phyloP scores from a whole-genome alignment of 345 rosid species.

The Syzygium aromaticum region DNA sequence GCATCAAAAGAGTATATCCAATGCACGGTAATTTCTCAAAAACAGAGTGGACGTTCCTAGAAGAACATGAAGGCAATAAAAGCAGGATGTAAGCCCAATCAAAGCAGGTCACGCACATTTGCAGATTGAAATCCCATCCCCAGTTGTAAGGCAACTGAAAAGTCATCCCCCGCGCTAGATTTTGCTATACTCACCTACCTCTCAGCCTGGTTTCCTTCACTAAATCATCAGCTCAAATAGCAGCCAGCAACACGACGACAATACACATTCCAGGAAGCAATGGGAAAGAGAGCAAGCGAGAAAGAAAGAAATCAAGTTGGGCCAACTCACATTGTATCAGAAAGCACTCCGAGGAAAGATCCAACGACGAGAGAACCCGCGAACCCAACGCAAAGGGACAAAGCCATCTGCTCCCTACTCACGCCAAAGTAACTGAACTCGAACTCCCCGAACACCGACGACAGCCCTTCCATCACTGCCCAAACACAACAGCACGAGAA shows the following conservation, averaged over 20 bases:
- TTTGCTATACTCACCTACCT: background rate
- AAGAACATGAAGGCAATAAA: background rate
- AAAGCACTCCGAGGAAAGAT: slow-evolving; percentile 53
- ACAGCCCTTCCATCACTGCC: slow-evolving; percentile 66
- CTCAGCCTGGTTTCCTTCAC: background rate
- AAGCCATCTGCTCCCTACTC: slow-evolving; percentile 44
- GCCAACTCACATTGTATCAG: slow-evolving; percentile 63
- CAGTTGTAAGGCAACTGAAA: background rate
- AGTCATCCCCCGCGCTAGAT: background rate
- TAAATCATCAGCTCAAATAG: background rate
- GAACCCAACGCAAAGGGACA: slow-evolving; percentile 45
- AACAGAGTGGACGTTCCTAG: background rate
- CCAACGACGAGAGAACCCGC: slow-evolving; percentile 50
- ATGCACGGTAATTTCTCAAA: background rate
- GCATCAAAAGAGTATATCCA: background rate
- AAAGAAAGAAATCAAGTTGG: no score
- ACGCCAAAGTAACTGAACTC: slow-evolving; percentile 37
- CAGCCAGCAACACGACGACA: background rate
- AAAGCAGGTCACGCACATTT: background rate
- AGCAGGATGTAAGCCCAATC: background rate
- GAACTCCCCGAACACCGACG: slow-evolving; percentile 78
- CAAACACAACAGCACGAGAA: background rate
- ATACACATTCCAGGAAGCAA: background rate
- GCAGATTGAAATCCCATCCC: background rate
- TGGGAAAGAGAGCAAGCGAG: background rate